Evolutionary conservation across 805 yeast species (phyloP).

Genomic region (Yarrowia keelungensis): DNA sequence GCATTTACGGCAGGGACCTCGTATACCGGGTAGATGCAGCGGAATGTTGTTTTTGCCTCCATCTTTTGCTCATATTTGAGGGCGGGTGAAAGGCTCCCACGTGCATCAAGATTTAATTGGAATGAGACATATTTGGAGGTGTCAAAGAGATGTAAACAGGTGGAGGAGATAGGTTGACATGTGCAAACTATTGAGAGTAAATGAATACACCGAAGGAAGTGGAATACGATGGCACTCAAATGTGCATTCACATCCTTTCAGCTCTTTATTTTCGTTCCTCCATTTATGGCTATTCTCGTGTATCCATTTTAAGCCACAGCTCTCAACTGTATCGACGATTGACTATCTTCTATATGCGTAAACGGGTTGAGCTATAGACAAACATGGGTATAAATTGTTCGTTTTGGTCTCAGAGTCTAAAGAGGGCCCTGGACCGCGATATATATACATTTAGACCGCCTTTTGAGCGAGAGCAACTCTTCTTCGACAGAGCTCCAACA

Average conservation of each 20-base stretch:
- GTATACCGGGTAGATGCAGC: constrained; percentile 7
- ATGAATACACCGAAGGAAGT: too few species aligned
- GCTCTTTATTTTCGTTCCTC: too few species aligned
- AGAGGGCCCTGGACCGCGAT: neutral
- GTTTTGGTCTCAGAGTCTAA: constrained; percentile 23
- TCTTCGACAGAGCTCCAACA: neutral
- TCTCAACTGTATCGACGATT: neutral
- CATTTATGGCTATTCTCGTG: too few species aligned
- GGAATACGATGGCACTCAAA: too few species aligned
- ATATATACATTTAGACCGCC: neutral
- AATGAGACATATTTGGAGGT: constrained; percentile 17
- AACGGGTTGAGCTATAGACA: neutral
- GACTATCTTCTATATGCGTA: neutral
- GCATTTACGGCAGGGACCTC: neutral
- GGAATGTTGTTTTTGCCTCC: constrained; percentile 4
- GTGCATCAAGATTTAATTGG: constrained; percentile 21
- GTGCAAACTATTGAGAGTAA: too few species aligned
- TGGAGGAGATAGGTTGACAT: too few species aligned
- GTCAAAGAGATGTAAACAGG: neutral
- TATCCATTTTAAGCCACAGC: too few species aligned
- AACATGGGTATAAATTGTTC: constrained; percentile 19
- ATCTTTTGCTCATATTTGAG: neutral
- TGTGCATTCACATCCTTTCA: too few species aligned
- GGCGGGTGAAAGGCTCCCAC: constrained; percentile 7
- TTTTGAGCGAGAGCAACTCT: neutral